Base-by-base conservation (phyloP, 2,329 filamentous ascomycete species). In the Macroventuria anomochaeta region DNA sequence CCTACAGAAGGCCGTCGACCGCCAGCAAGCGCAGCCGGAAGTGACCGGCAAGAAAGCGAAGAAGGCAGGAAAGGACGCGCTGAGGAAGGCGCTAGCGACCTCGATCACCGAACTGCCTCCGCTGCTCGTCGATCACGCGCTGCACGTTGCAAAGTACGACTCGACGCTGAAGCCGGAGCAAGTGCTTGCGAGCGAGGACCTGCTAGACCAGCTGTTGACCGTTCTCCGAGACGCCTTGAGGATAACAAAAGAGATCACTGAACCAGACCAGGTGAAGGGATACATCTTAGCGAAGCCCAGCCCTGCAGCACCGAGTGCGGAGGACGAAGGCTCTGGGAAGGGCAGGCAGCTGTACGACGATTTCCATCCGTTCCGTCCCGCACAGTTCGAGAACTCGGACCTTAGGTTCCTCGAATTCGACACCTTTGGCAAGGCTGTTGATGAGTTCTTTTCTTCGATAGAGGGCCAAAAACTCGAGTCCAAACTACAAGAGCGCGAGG, bases 381-480 rank as follows among this genome's bases (percentile, higher is more conserved):
- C 82, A 18, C 93, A 97, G 63, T 89, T 96, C 57, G 85, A 87
- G 57, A 86, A 92, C 50, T 78, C 85, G 0, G 77, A 81, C 0
- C 83, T 88, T 20, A 83, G 85, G 3, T 85, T 96, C 13, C 69
- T 97, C 11, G 85, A 90, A 47, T 92, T 93, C 61, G 83, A 91
- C 6, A 89, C 87, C 8, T 97, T 96, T 79, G 97, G 97, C 74
- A 89, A 89, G 69, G 95, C 92, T 0, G 92, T 96, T 0, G 95
- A 99, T 70, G 91, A 96, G 63, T 99, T 97, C 78, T 97, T 96
- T 74, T 97, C 95, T 0, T 97, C 93, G 0, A 85, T 97, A 21
- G 95, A 99, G 76, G 91, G 93, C 0, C 93, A 97, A 71, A 96
- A 91, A 71, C 81, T 97, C 1, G 89, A 96, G 72, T 96, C 91